Evolutionary conservation across 306 rosid species (phyloP).

Genomic region (Vicia faba): DNA sequence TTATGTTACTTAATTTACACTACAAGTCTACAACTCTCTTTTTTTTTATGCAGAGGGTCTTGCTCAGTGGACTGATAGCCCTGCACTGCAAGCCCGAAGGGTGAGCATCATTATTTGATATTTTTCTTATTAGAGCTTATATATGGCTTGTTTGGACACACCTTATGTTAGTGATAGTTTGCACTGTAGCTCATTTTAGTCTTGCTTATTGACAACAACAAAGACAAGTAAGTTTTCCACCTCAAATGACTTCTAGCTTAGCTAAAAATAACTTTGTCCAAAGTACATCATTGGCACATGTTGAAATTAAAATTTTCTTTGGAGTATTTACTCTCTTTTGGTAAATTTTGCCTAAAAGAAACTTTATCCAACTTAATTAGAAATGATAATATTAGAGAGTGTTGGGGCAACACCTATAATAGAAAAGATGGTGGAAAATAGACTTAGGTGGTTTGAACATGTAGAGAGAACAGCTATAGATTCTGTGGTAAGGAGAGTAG

Average conservation of each 20-base stretch:
- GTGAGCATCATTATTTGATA: slow-evolving; percentile 51
- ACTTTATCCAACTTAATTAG: slow-evolving; percentile 6
- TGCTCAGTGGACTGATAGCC: slow-evolving; percentile 44
- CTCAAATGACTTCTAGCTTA: slow-evolving; percentile 18
- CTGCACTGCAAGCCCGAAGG: slow-evolving; percentile 62
- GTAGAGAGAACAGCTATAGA: too few relatives aligned
- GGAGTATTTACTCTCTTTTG: slow-evolving; percentile 19
- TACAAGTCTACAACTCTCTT: slow-evolving; percentile 1
- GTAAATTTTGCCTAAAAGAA: neutral
- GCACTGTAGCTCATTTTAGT: too few relatives aligned
- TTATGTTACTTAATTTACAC: slow-evolving; percentile 22
- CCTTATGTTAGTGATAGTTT: slow-evolving; percentile 29
- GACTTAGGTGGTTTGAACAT: too few relatives aligned
- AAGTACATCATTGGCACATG: neutral
- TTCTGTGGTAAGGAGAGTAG: too few relatives aligned
- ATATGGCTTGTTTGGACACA: slow-evolving; percentile 12
- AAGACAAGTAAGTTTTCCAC: slow-evolving; percentile 13
- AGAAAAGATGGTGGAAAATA: too few relatives aligned
- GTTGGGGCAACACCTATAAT: too few relatives aligned
- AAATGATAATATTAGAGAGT: neutral
- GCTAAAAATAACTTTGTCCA: slow-evolving; percentile 1
- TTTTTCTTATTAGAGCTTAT: slow-evolving; percentile 27
- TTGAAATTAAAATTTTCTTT: slow-evolving; percentile 15
- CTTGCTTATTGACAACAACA: neutral
- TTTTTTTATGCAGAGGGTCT: slow-evolving; percentile 48